Conservation (phyloP, 2,329 filamentous ascomycete species). For the Diplodia scrobiculata region DNA sequence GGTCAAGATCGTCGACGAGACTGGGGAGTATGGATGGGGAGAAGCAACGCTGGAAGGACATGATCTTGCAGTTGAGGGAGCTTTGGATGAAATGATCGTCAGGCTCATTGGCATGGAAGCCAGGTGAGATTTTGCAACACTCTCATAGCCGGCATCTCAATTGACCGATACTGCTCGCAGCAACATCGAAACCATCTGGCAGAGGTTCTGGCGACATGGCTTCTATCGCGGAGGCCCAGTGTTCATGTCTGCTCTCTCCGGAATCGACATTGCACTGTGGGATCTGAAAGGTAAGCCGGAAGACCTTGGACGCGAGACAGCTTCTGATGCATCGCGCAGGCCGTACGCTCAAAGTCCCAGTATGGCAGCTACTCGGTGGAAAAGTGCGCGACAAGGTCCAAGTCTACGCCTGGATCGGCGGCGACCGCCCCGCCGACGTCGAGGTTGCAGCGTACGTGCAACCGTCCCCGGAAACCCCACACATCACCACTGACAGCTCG, state of each 20-base stretch:
- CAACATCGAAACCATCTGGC: conserved; percentile 81
- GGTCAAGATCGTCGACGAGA: conserved; percentile 71
- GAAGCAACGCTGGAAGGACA: conserved; percentile 75
- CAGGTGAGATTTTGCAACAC: conserved; percentile 53
- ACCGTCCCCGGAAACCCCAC: conserved; percentile 26
- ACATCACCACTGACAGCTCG: background rate
- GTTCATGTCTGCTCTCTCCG: conserved; percentile 28
- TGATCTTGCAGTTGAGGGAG: conserved; percentile 71
- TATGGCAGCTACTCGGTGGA: conserved; percentile 23
- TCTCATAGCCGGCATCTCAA: background rate
- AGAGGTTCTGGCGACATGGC: conserved; percentile 65
- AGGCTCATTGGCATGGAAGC: conserved; percentile 69
- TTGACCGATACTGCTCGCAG: conserved; percentile 44
- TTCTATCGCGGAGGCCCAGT: conserved; percentile 66
- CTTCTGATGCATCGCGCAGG: conserved; percentile 3
- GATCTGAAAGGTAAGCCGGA: conserved; percentile 31
- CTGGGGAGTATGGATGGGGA: conserved; percentile 68
- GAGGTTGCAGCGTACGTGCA: conserved; percentile 60
- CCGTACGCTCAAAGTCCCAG: conserved; percentile 11
- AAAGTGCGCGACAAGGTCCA: conserved; percentile 19
- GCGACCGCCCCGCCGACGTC: conserved; percentile 69
- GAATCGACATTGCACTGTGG: conserved; percentile 28
- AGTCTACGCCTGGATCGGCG: conserved; percentile 66
- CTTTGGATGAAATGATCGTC: conserved; percentile 66
- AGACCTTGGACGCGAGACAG: conserved; percentile 39